Percentiles rank a stretch among this genome's conserved stretches.
Conservation (phyloP, 2,329 filamentous ascomycete genomes). For the Helotiales sp. region DNA sequence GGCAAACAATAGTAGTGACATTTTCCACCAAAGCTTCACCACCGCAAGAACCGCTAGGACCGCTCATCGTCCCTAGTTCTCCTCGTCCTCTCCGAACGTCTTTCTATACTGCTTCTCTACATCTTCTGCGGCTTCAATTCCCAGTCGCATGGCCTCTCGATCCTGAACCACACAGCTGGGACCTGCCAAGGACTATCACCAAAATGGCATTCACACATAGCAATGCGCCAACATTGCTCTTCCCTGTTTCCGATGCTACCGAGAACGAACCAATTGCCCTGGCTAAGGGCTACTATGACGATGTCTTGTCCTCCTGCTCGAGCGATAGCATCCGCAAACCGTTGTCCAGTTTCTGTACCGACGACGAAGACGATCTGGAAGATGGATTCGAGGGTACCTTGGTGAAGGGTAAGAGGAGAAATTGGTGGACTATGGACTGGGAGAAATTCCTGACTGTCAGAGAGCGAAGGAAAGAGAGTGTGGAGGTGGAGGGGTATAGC, state of each 20-base stretch:
- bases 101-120: no score
- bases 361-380: constrained; percentile 7
- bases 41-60: no score
- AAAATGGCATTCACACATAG: constrained; percentile 5
- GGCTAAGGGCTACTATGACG: constrained; percentile 9
- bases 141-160: background rate
- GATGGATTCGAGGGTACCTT: constrained; percentile 8
- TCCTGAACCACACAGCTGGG: constrained; percentile 7
- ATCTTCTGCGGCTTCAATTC: background rate
- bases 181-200: constrained; percentile 14
- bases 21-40: no score
- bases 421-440: constrained; percentile 1
- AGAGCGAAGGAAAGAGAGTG: constrained; percentile 12
- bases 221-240: background rate
- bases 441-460: constrained; percentile 12
- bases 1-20: no score
- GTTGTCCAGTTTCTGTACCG: constrained; percentile 5
- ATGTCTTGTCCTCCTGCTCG: background rate
- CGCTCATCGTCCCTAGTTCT: no score
- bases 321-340: constrained; percentile 4
- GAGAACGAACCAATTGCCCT: background rate
- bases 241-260: background rate
- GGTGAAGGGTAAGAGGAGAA: background rate
- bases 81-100: no score
- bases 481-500: constrained; percentile 4